phyloP scores from a whole-genome alignment of 2,329 filamentous ascomycete genomes.

The Fonsecaea erecta region DNA sequence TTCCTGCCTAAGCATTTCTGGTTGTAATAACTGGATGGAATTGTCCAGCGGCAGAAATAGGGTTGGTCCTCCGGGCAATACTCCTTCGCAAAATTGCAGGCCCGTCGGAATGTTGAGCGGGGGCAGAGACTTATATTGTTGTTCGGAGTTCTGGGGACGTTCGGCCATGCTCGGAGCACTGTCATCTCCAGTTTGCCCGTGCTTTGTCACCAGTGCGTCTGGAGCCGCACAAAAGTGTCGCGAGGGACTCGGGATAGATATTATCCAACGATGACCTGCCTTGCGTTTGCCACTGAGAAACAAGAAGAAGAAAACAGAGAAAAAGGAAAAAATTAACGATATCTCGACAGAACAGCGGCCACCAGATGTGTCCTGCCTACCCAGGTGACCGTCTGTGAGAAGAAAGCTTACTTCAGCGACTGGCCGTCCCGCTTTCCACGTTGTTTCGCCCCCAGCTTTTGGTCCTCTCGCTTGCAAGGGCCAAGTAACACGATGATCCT shows the following conservation, averaged over 20 bases:
- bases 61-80: background rate
- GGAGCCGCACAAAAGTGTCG: background rate
- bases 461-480: background rate
- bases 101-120: background rate
- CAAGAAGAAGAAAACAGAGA: background rate
- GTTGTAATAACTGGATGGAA: background rate
- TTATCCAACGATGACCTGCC: background rate
- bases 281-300: background rate
- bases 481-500: background rate
- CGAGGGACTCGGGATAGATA: background rate
- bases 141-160: background rate
- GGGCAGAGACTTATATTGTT: background rate
- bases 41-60: background rate
- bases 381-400: background rate
- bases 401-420: background rate
- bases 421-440: constrained; percentile 3
- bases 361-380: background rate
- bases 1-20: background rate
- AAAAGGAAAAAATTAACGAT: background rate
- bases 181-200: background rate
- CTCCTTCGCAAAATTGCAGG: background rate
- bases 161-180: background rate
- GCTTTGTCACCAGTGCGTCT: background rate
- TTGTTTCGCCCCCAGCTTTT: constrained; percentile 16
- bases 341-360: background rate